These are phyloP conservation scores for Cryphonectria naterciae DNA, from an alignment of 2,329 filamentous ascomycete species.

Conservation along the genomic window DNA sequence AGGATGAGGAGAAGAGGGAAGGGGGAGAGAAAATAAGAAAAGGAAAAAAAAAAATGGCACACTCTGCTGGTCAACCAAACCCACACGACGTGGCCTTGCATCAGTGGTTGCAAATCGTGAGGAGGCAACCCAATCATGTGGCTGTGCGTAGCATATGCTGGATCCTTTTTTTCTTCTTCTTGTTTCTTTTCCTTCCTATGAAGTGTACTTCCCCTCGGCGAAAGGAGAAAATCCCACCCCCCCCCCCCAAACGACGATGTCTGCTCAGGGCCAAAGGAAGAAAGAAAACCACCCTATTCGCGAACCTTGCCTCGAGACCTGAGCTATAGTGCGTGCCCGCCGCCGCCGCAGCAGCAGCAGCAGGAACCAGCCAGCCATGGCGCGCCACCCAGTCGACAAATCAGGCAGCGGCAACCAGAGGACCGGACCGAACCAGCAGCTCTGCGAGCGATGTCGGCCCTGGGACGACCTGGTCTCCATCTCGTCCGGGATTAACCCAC, in stretches of 20 bases:
- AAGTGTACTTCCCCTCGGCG: not conserved
- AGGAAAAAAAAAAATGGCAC: not conserved
- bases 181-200: not conserved
- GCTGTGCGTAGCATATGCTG: slow-evolving; percentile 1
- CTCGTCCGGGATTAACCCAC: slow-evolving; percentile 13
- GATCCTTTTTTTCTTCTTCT: not conserved
- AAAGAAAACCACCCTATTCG: not conserved
- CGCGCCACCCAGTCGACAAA: slow-evolving; percentile 10
- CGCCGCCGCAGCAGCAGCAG: not conserved
- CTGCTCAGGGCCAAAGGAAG: not conserved
- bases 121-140: slow-evolving; percentile 8
- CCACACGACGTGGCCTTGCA: slow-evolving; percentile 15
- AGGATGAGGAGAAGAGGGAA: not conserved
- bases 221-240: not conserved
- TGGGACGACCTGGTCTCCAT: slow-evolving; percentile 13
- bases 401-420: not conserved
- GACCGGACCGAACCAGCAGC: slow-evolving; percentile 8
- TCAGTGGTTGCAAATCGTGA: slow-evolving; percentile 14
- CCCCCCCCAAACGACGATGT: not conserved
- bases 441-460: slow-evolving; percentile 15
- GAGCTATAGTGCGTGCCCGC: not conserved
- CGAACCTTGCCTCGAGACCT: not conserved
- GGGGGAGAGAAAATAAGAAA: not conserved
- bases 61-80: slow-evolving; percentile 4
- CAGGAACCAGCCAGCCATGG: not conserved